phyloP scores from a whole-genome alignment of 2,329 filamentous ascomycete genomes.

The Exophiala oligosperma region DNA sequence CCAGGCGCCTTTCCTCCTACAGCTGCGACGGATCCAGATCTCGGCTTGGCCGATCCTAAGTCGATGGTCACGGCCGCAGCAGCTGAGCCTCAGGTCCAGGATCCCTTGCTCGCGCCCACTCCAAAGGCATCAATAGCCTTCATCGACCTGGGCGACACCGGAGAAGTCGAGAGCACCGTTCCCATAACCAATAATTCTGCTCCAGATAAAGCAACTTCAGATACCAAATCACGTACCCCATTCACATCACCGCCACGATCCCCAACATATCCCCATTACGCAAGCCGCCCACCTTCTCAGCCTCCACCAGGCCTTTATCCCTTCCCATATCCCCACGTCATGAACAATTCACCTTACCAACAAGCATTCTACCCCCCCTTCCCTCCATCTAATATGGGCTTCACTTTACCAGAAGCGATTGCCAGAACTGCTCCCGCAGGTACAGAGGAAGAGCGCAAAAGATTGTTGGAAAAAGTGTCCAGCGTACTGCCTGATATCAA shows the following conservation, averaged over 20 bases:
- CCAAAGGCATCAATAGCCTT: conserved; percentile 17
- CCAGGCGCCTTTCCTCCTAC: background rate
- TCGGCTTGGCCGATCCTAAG: conserved; percentile 1
- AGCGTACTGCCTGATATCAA: conserved; percentile 49
- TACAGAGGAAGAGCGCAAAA: conserved; percentile 19
- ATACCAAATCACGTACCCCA: conserved; percentile 10
- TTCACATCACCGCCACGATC: conserved; percentile 20
- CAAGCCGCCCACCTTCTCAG: conserved; percentile 19
- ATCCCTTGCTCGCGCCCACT: conserved; percentile 13
- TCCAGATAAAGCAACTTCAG: background rate
- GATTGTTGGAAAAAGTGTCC: conserved; percentile 40
- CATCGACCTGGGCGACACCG: conserved; percentile 28
- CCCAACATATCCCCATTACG: conserved; percentile 18
- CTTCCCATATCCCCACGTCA: conserved; percentile 8
- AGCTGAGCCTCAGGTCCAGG: conserved; percentile 3
- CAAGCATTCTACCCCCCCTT: conserved; percentile 17
- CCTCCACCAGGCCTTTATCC: conserved; percentile 16
- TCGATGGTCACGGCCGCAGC: background rate
- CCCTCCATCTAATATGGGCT: conserved; percentile 4
- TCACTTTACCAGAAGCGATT: conserved; percentile 8
- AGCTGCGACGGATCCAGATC: background rate
- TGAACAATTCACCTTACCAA: conserved; percentile 12
- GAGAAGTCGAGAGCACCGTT: conserved; percentile 39
- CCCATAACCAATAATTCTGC: conserved; percentile 35
- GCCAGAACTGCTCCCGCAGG: conserved; percentile 15